phyloP scores from a whole-genome alignment of 2,329 filamentous ascomycete genomes.

The Capronia epimyces region DNA sequence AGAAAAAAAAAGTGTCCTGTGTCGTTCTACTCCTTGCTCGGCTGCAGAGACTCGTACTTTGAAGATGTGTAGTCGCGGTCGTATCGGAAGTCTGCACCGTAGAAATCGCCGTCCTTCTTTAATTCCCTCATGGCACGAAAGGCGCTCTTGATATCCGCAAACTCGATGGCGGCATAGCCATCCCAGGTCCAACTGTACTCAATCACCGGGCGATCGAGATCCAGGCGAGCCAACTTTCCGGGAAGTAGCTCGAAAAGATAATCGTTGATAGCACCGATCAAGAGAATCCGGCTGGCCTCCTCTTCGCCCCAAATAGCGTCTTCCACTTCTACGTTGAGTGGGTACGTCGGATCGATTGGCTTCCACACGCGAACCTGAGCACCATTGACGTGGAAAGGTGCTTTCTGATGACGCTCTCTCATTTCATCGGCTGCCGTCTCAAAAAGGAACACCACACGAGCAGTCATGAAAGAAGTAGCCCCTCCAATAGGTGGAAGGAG shows the following conservation, averaged over 20 bases:
- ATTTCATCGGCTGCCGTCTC: slow-evolving; percentile 22
- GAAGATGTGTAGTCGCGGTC: slow-evolving; percentile 14
- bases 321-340: slow-evolving; percentile 21
- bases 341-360: slow-evolving; percentile 27
- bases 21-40: neutral
- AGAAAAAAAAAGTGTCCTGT: too few relatives aligned
- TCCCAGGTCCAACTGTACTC: slow-evolving; percentile 21
- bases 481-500: slow-evolving; percentile 23
- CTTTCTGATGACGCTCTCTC: slow-evolving; percentile 17
- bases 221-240: slow-evolving; percentile 7
- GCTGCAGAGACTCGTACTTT: neutral
- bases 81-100: slow-evolving; percentile 6
- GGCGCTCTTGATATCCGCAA: slow-evolving; percentile 24
- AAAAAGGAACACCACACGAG: slow-evolving; percentile 25
- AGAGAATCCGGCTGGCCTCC: slow-evolving; percentile 22
- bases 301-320: slow-evolving; percentile 17
- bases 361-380: slow-evolving; percentile 22
- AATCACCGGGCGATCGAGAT: slow-evolving; percentile 13
- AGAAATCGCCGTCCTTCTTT: slow-evolving; percentile 5
- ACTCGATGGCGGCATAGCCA: slow-evolving; percentile 23
- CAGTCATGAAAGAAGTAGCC: slow-evolving; percentile 22
- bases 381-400: slow-evolving; percentile 21
- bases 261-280: slow-evolving; percentile 17
- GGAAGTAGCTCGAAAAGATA: slow-evolving; percentile 9
- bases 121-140: slow-evolving; percentile 14